Evolutionary conservation across 257 asterid species (phyloP).

Genomic region (Jacaranda mimosifolia): DNA sequence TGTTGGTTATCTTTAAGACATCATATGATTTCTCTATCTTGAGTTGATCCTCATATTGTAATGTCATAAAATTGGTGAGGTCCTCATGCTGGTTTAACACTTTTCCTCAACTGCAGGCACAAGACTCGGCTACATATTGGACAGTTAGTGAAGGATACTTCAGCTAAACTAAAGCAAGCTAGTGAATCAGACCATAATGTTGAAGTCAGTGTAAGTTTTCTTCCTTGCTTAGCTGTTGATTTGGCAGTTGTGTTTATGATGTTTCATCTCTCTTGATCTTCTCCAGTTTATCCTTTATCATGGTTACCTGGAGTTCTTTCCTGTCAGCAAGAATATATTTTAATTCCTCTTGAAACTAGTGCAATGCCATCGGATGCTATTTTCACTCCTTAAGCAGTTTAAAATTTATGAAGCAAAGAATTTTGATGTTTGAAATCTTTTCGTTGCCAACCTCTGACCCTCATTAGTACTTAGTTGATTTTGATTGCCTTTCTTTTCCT

Average conservation of each 20-base stretch:
- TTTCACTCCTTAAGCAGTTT: neutral
- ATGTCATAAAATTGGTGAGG: neutral
- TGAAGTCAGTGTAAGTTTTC: conserved; percentile 77
- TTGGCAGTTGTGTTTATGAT: conserved; percentile 18
- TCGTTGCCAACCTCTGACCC: neutral
- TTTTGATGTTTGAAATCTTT: conserved; percentile 16
- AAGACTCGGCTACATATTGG: conserved; percentile 88
- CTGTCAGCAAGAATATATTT: conserved; percentile 4
- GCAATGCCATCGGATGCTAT: neutral
- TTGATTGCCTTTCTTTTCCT: conserved; percentile 23
- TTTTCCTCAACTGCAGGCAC: conserved; percentile 57
- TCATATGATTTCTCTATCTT: neutral
- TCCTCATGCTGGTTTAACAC: conserved; percentile 27
- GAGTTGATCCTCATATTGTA: conserved; percentile 8
- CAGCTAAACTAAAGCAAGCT: conserved; percentile 95
- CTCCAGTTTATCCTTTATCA: neutral
- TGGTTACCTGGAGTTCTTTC: neutral
- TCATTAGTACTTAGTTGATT: conserved; percentile 18
- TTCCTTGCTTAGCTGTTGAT: conserved; percentile 17
- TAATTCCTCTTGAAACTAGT: no score
- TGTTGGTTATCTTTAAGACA: neutral
- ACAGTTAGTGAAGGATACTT: conserved; percentile 91
- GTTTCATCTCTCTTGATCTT: neutral
- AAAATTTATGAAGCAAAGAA: neutral
- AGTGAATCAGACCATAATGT: conserved; percentile 80